phyloP scores from a whole-genome alignment of 192 early-diverging fungal genomes.

The Helicostylum pulchrum region DNA sequence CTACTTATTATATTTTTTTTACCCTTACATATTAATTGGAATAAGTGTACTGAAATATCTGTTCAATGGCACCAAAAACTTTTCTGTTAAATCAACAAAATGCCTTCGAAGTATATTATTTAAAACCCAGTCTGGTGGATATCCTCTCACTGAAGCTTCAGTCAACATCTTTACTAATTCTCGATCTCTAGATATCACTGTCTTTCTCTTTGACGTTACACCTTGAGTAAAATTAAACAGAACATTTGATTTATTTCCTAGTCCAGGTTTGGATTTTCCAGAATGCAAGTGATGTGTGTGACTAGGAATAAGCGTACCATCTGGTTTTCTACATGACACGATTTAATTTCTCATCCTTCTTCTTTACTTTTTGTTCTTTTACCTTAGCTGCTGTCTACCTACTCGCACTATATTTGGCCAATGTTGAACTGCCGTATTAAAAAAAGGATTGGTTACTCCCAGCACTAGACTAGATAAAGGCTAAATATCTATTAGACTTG shows the following conservation, averaged over 20 bases:
- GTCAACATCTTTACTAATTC: conserved; percentile 74
- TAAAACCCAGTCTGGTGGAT: conserved; percentile 67
- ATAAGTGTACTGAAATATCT: conserved; percentile 89
- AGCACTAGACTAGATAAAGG: conserved; percentile 81
- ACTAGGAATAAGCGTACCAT: conserved; percentile 27
- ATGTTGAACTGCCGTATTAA: conserved; percentile 83
- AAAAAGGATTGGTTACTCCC: conserved; percentile 95
- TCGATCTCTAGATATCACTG: conserved; percentile 79
- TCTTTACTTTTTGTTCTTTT: conserved; percentile 17
- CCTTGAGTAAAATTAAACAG: conserved; percentile 54
- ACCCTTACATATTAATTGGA: conserved; percentile 55
- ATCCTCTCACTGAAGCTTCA: conserved; percentile 67
- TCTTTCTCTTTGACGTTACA: conserved; percentile 68
- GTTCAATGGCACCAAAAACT: conserved; percentile 93
- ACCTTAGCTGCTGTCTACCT: conserved; percentile 38
- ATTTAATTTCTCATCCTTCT: conserved; percentile 27
- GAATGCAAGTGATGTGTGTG: conserved; percentile 9
- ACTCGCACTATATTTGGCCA: conserved; percentile 88
- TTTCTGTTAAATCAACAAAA: conserved; percentile 90
- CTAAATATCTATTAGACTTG: conserved; percentile 26
- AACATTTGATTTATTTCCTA: conserved; percentile 39
- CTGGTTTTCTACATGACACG: conserved; percentile 26
- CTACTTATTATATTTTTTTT: no score
- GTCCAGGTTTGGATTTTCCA: conserved; percentile 24
- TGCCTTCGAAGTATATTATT: conserved; percentile 92